A percentile compares a stretch with the other conserved stretches of the same genome.
phyloP scores from a whole-genome alignment of 345 rosid genomes.

The Chamaenerion angustifolium region DNA sequence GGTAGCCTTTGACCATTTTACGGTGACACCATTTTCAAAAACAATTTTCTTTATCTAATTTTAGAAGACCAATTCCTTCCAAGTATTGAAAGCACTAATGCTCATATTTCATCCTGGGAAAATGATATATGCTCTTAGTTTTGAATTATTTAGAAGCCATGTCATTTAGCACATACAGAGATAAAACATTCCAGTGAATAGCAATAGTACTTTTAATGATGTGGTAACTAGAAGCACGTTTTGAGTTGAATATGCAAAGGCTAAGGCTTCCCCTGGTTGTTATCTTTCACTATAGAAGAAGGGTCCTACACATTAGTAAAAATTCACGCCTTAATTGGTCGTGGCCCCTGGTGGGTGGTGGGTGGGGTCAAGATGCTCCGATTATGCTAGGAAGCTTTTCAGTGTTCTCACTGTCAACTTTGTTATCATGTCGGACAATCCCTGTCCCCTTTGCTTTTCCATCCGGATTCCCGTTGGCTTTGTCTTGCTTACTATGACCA shows the following conservation, averaged over 20 bases:
- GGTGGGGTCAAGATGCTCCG: slow-evolving; percentile 20
- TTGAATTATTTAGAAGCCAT: too few relatives aligned
- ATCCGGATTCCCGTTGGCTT: slow-evolving; percentile 44
- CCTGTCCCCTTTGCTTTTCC: slow-evolving; percentile 6
- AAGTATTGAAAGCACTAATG: too few relatives aligned
- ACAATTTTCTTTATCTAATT: too few relatives aligned
- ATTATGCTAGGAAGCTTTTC: slow-evolving; percentile 35
- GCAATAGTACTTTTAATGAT: background rate
- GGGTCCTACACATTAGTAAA: slow-evolving; percentile 30
- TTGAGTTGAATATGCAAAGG: background rate
- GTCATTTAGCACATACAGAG: too few relatives aligned
- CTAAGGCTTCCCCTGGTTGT: background rate
- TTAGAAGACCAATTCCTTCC: too few relatives aligned
- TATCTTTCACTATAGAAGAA: background rate
- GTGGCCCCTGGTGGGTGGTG: slow-evolving; percentile 39
- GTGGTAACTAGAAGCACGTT: background rate
- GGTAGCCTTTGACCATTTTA: too few relatives aligned
- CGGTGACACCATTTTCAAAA: too few relatives aligned
- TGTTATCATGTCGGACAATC: slow-evolving; percentile 40
- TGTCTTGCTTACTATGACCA: slow-evolving; percentile 41
- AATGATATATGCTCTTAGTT: too few relatives aligned
- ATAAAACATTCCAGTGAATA: too few relatives aligned
- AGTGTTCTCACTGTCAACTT: slow-evolving; percentile 6
- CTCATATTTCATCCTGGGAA: too few relatives aligned
- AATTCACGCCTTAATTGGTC: slow-evolving; percentile 58